These are phyloP conservation scores for Sphenostylis stenocarpa DNA, from an alignment of 306 rosid species.

Conservation along the genomic window DNA sequence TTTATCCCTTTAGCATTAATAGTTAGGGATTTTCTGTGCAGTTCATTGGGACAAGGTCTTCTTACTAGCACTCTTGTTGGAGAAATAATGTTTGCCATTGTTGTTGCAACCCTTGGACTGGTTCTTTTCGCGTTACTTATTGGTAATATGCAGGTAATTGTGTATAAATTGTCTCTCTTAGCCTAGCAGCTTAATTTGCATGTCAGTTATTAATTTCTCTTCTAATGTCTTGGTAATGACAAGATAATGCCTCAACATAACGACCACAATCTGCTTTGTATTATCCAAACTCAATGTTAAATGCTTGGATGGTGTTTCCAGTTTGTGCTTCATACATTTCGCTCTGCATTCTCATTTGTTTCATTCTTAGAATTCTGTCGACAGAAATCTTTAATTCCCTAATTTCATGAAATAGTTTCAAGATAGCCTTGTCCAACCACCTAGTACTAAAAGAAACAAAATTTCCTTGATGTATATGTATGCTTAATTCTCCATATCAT, in stretches of 20 bases:
- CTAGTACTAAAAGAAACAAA: neutral
- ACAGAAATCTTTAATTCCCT: neutral
- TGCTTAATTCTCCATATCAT: neutral
- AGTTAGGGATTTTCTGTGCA: constrained; percentile 32
- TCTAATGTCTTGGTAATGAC: neutral
- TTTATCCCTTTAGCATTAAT: neutral
- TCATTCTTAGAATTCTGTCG: neutral
- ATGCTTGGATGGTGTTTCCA: neutral
- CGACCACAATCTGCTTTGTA: neutral
- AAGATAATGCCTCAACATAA: neutral
- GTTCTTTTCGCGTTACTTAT: constrained; percentile 89
- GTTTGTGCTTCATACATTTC: neutral
- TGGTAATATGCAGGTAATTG: constrained; percentile 92
- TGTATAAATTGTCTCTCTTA: neutral
- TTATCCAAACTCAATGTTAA: neutral
- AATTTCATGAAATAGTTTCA: neutral
- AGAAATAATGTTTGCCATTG: constrained; percentile 79
- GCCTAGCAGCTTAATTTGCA: neutral
- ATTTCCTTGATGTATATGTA: neutral
- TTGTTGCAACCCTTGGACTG: constrained; percentile 77
- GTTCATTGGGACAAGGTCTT: constrained; percentile 92
- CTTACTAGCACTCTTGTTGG: constrained; percentile 82
- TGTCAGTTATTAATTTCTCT: too few species aligned
- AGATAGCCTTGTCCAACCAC: neutral
- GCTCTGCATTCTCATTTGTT: neutral